These are phyloP conservation scores for Aspergillus persii DNA, from an alignment of 2,329 filamentous ascomycete species.

Conservation along the genomic window DNA sequence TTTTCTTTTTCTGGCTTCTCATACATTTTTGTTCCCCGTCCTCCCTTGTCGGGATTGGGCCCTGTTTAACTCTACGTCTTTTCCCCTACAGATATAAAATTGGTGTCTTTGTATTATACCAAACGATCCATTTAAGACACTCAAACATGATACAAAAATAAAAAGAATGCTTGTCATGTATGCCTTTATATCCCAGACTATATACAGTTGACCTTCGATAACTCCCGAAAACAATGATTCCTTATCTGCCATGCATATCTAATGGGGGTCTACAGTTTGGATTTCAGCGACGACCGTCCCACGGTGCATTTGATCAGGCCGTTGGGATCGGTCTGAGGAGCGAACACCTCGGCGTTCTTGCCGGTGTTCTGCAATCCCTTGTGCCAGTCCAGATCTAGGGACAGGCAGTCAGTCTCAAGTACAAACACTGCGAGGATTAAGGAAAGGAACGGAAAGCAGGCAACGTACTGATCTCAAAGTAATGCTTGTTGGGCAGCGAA, in stretches of 20 bases:
- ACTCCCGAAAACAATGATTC: constrained; percentile 16
- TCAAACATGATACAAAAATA: neutral
- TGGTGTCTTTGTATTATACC: constrained; percentile 12
- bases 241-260: neutral
- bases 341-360: constrained; percentile 92
- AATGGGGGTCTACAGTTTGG: constrained; percentile 30
- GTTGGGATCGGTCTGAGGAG: constrained; percentile 88
- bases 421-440: neutral
- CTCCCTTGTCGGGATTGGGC: neutral
- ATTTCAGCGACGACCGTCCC: constrained; percentile 32
- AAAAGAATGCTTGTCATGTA: constrained; percentile 2
- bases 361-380: constrained; percentile 93
- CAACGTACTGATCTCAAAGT: constrained; percentile 78
- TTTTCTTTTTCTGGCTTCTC: constrained; percentile 18
- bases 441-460: constrained; percentile 16
- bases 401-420: neutral
- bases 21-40: constrained; percentile 1
- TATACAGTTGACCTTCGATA: constrained; percentile 14
- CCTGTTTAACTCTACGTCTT: constrained; percentile 1
- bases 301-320: constrained; percentile 95
- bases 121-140: neutral
- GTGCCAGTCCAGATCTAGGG: constrained; percentile 87
- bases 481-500: constrained; percentile 94
- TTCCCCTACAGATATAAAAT: neutral
- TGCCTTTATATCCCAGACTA: constrained; percentile 21